A percentile compares a stretch with the other conserved stretches of the same genome.
These are phyloP conservation scores for Xylaria polymorpha DNA, from an alignment of 2,329 filamentous ascomycete genomes.

Conservation along the genomic window DNA sequence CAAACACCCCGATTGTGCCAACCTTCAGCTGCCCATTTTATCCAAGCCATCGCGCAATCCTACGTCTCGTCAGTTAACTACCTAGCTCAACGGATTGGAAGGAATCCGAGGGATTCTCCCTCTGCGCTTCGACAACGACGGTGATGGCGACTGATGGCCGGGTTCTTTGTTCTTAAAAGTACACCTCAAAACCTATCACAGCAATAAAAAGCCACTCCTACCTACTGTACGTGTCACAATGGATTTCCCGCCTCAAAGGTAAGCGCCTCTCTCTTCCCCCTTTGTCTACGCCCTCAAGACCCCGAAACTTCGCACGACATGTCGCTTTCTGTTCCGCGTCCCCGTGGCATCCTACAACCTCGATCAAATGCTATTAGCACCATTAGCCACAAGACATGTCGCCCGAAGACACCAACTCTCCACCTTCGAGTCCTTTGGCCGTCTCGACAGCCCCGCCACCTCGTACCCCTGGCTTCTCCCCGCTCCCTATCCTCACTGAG, in stretches of 20 bases:
- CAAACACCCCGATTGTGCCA: neutral
- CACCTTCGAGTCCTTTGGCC: constrained; percentile 15
- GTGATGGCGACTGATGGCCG: constrained; percentile 25
- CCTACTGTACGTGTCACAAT: constrained; percentile 43
- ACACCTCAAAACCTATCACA: constrained; percentile 21
- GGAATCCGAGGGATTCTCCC: neutral
- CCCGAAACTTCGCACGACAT: constrained; percentile 4
- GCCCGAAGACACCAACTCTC: neutral
- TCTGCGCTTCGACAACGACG: constrained; percentile 7
- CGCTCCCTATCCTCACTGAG: constrained; percentile 38
- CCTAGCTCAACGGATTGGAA: too few relatives aligned
- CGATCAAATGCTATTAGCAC: neutral
- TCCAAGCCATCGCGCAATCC: neutral
- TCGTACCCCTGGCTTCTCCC: constrained; percentile 34
- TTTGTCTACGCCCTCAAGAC: neutral
- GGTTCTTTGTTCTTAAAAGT: constrained; percentile 42
- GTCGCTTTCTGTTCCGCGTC: neutral
- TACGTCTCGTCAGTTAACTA: constrained; percentile 4
- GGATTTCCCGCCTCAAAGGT: constrained; percentile 48
- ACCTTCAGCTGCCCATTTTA: constrained; percentile 5
- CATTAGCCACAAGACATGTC: constrained; percentile 13
- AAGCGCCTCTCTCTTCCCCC: constrained; percentile 35
- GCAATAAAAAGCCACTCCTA: constrained; percentile 26
- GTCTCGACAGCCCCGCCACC: constrained; percentile 11
- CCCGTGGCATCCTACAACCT: neutral